phyloP scores from a whole-genome alignment of 2,329 filamentous ascomycete genomes.

The Verticillium nonalfalfae region DNA sequence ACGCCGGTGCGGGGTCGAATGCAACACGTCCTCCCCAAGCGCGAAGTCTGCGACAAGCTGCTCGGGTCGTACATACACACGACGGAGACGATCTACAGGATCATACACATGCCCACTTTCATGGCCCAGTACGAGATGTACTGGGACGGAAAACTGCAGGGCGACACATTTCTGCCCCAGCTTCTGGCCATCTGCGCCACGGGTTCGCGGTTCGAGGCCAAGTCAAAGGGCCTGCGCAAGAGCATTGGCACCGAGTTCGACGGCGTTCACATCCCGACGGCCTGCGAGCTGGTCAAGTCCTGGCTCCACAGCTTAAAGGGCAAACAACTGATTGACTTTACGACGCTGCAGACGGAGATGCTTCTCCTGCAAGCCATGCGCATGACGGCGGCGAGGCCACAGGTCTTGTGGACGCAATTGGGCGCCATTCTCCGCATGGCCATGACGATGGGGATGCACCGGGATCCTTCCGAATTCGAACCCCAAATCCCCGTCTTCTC shows the following conservation, averaged over 20 bases:
- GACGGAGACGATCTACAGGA: constrained; percentile 46
- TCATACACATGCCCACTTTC: constrained; percentile 47
- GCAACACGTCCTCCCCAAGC: constrained; percentile 41
- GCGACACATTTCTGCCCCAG: constrained; percentile 47
- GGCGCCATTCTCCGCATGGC: constrained; percentile 49
- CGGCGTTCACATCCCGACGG: constrained; percentile 50
- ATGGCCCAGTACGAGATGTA: constrained; percentile 42
- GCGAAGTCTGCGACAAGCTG: constrained; percentile 43
- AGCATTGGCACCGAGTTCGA: constrained; percentile 24
- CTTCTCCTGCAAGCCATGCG: constrained; percentile 46
- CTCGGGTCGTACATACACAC: constrained; percentile 41
- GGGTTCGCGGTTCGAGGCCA: constrained; percentile 45
- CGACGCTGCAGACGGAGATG: constrained; percentile 47
- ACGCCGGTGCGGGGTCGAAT: constrained; percentile 51
- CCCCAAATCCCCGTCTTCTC: constrained; percentile 41
- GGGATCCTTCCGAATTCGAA: constrained; percentile 48
- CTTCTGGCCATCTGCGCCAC: constrained; percentile 46
- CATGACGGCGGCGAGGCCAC: constrained; percentile 40
- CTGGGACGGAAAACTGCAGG: constrained; percentile 40
- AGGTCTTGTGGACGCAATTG: constrained; percentile 49
- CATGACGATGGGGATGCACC: constrained; percentile 54
- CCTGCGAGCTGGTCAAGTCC: constrained; percentile 44
- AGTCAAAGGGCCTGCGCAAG: constrained; percentile 35
- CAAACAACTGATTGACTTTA: constrained; percentile 45
- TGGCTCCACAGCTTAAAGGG: constrained; percentile 47